phyloP scores from a whole-genome alignment of 192 early-diverging fungal species.

The Gorgonomyces haynaldii region DNA sequence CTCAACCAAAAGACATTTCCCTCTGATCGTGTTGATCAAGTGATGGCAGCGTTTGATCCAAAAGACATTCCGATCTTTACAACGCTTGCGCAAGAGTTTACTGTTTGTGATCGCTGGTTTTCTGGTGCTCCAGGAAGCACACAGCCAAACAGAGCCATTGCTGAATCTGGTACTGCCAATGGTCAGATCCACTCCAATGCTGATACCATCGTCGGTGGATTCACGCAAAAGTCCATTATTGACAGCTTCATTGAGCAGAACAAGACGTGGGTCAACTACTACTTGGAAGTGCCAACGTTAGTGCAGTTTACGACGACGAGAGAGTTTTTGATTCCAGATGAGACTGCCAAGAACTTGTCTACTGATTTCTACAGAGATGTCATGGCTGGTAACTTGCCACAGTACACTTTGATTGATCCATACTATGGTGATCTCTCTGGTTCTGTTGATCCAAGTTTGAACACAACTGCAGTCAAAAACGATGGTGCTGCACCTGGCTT shows the following conservation, averaged over 20 bases:
- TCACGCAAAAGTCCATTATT: slow-evolving; percentile 17
- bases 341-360: slow-evolving; percentile 2
- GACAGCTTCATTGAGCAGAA: slow-evolving; percentile 7
- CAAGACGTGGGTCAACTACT: slow-evolving; percentile 14
- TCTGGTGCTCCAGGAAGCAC: slow-evolving; percentile 12
- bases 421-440: slow-evolving; percentile 9
- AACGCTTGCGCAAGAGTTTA: slow-evolving; percentile 13
- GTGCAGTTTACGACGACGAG: slow-evolving; percentile 10
- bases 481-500: slow-evolving; percentile 13
- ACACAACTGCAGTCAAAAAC: slow-evolving; percentile 2
- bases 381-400: slow-evolving; percentile 13
- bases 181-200: slow-evolving; percentile 10
- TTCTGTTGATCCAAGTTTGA: slow-evolving; percentile 8
- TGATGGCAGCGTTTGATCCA: slow-evolving; percentile 11
- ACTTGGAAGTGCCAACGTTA: slow-evolving; percentile 11
- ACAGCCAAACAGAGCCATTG: slow-evolving; percentile 19
- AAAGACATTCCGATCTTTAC: slow-evolving; percentile 8
- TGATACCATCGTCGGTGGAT: slow-evolving; percentile 6
- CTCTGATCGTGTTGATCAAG: background rate
- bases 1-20: background rate
- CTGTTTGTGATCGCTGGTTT: slow-evolving; percentile 15
- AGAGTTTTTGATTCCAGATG: slow-evolving; percentile 5
- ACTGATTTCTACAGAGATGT: slow-evolving; percentile 12
- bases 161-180: slow-evolving; percentile 13
- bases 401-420: slow-evolving; percentile 20